phyloP scores from a whole-genome alignment of 2,329 filamentous ascomycete genomes.

The Bipolaris zeicola region DNA sequence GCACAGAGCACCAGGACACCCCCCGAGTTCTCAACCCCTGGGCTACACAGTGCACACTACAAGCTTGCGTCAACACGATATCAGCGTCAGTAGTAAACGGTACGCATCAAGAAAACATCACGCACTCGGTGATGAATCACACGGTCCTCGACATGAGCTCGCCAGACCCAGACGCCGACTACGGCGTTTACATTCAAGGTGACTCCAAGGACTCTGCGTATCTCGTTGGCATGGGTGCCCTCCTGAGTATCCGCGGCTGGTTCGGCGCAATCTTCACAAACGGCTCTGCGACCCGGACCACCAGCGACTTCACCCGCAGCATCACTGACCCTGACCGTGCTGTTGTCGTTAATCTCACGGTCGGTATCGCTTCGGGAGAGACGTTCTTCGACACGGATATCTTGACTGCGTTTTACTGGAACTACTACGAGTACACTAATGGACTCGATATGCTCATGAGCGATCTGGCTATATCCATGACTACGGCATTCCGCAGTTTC shows the following conservation, averaged over 20 bases:
- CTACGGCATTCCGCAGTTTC: conserved; percentile 21
- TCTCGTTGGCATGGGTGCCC: conserved; percentile 18
- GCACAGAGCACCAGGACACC: conserved; percentile 17
- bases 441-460: conserved; percentile 22
- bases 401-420: conserved; percentile 23
- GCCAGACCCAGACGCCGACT: conserved; percentile 11
- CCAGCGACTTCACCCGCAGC: conserved; percentile 20
- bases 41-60: conserved; percentile 19
- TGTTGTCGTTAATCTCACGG: conserved; percentile 22
- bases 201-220: conserved; percentile 9
- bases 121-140: conserved; percentile 12
- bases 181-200: conserved; percentile 15
- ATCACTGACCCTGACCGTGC: conserved; percentile 21
- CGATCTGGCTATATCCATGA: conserved; percentile 21
- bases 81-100: conserved; percentile 19
- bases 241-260: conserved; percentile 20
- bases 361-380: conserved; percentile 21
- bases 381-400: conserved; percentile 23
- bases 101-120: conserved; percentile 21
- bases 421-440: conserved; percentile 20
- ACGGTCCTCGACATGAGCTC: conserved; percentile 20
- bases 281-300: conserved; percentile 21
- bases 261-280: conserved; percentile 22
- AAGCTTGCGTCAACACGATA: conserved; percentile 17
- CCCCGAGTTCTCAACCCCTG: conserved; percentile 14